Base-by-base conservation (phyloP, 2,329 filamentous ascomycete genomes). In the Parafenestella ontariensis region DNA sequence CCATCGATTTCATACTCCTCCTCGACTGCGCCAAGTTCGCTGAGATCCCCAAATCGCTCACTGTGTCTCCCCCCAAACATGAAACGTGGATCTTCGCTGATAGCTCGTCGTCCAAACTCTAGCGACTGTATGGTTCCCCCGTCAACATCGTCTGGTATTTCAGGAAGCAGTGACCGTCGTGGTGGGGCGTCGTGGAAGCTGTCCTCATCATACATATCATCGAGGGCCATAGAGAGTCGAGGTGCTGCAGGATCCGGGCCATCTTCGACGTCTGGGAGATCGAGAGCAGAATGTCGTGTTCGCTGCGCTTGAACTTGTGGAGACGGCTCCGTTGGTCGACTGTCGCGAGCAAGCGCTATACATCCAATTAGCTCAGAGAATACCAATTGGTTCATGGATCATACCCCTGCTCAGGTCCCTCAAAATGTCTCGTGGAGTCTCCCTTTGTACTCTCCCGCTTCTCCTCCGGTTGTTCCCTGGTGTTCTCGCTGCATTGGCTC, bases 381-480 rank as follows among this genome's bases (percentile, higher is more conserved):
- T 13, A 18, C 34, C 17, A 23, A 28, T 8, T 24, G 8, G 5
- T 13, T 2, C 7, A 8, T 13, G 2, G n/a, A 26, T 45, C 68
- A 34, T 74, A 81, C 82, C 76, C 77, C 76, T 82, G 47, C 83
- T 83, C 8, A 86, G 68, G 48, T 82, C 81, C 43, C 79, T 76
- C 47, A 85, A 66, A 23, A 83, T 78, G 63, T 85, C 82, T 59
- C 84, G 80, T 4, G 83, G 83, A 6, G 83, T 85, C 65, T 85
- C 83, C 36, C 82, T 72, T 62, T 82, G 79, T 49, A 81, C 59
- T 29, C 81, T 74, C 23, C 78, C 79, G 55, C 82, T 84, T 56
- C 73, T 67, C 56, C 79, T 76, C 49, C 82, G 71, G 41, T 79
- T 77, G 61, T 82, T 77, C 11, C 81, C 78, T 18, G 82, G 81